A percentile compares a stretch with the other conserved stretches of the same genome.
These are phyloP conservation scores for Pistacia integerrima DNA, from an alignment of 345 rosid species.

Conservation along the genomic window DNA sequence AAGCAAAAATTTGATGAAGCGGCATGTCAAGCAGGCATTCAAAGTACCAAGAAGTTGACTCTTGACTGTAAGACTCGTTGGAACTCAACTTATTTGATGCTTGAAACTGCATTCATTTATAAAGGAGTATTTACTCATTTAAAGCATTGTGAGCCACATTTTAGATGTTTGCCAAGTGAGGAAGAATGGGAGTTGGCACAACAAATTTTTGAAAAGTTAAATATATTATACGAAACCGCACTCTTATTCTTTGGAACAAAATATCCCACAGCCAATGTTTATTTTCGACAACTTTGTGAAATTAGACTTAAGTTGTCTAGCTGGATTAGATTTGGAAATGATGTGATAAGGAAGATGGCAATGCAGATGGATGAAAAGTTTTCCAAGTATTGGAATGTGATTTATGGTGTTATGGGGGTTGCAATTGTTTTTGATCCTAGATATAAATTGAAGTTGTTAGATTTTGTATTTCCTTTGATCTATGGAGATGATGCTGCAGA, in stretches of 20 bases:
- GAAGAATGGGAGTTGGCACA: not conserved
- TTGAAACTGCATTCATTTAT: not conserved
- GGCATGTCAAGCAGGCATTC: not conserved
- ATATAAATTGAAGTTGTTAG: not conserved
- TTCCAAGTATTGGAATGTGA: constrained; percentile 15
- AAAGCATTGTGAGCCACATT: not conserved
- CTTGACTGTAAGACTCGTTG: not conserved
- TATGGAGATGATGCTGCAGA: not conserved
- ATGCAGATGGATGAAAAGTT: not conserved
- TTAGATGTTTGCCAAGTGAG: not conserved
- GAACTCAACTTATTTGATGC: constrained; percentile 5
- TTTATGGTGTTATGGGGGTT: not conserved
- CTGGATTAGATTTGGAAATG: not conserved
- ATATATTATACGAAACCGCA: not conserved
- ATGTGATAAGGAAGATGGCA: not conserved
- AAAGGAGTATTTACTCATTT: no score
- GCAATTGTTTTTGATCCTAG: not conserved
- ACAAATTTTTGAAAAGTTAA: constrained; percentile 7
- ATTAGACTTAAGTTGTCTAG: not conserved
- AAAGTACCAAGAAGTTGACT: not conserved
- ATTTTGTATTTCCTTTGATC: not conserved
- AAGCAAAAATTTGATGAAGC: not conserved
- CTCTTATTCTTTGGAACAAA: not conserved
- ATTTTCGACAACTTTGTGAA: constrained; percentile 9
- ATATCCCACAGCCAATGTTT: constrained; percentile 2